Evolutionary conservation across 2,329 filamentous ascomycete species (phyloP).

Genomic region (Allantophomopsis lycopodina): DNA sequence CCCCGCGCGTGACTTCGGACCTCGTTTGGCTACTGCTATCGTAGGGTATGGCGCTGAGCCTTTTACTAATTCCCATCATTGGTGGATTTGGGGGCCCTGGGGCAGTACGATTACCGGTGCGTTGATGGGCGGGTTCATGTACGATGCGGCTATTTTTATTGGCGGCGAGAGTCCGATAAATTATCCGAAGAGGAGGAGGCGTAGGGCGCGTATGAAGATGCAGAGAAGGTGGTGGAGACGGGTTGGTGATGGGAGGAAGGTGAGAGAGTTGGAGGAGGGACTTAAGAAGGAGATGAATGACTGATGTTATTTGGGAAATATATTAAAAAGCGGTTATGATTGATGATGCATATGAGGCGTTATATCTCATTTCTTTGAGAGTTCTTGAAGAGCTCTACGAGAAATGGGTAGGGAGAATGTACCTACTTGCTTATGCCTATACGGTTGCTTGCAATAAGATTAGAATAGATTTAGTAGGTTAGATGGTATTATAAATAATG

Average conservation of each 20-base stretch:
- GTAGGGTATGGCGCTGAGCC: slow-evolving; percentile 27
- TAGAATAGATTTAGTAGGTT: too few relatives aligned
- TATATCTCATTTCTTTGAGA: too few relatives aligned
- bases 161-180: slow-evolving; percentile 35
- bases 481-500: too few relatives aligned
- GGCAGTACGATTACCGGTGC: slow-evolving; percentile 21
- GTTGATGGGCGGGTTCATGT: slow-evolving; percentile 30
- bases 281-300: slow-evolving; percentile 1
- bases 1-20: slow-evolving; percentile 33
- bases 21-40: slow-evolving; percentile 27
- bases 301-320: too few relatives aligned
- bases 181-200: slow-evolving; percentile 28
- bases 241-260: slow-evolving; percentile 2
- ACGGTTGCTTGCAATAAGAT: too few relatives aligned
- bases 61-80: slow-evolving; percentile 29
- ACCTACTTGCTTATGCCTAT: too few relatives aligned
- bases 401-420: too few relatives aligned
- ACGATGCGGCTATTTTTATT: slow-evolving; percentile 35
- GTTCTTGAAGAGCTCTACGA: too few relatives aligned
- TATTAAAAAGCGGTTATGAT: too few relatives aligned
- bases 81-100: slow-evolving; percentile 27
- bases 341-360: too few relatives aligned
- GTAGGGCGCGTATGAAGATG: slow-evolving; percentile 29
- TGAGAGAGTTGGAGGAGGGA: slow-evolving; percentile 2
- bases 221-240: slow-evolving; percentile 13